Percentiles rank a stretch among this genome's conserved stretches.
Conservation (phyloP, 371 early-diverging fungal genomes). For the Mortierella sp. region DNA sequence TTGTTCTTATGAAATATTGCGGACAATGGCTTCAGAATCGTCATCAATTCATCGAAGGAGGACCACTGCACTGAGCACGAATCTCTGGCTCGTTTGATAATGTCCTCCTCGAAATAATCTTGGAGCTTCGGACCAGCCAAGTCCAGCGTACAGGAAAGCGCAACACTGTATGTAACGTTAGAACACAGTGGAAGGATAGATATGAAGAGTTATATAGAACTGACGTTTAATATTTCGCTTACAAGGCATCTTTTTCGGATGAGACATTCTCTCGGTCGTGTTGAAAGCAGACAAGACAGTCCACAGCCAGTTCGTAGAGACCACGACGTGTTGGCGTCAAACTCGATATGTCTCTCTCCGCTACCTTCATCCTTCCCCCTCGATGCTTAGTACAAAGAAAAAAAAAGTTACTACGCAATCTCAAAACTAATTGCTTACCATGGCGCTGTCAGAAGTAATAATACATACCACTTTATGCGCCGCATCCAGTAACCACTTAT, state of each 20-base stretch:
- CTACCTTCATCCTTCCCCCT: constrained; percentile 1
- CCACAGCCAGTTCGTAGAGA: constrained; percentile 4
- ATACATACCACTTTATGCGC: constrained; percentile 7
- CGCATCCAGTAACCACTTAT: constrained; percentile 8
- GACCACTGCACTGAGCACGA: constrained; percentile 6
- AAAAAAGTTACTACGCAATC: constrained; percentile 3
- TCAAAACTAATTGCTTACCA: constrained; percentile 2
- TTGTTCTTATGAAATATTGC: constrained; percentile 3
- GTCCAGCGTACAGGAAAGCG: constrained; percentile 12
- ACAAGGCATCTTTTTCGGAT: constrained; percentile 12
- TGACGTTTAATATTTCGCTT: constrained; percentile 1
- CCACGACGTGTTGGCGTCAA: constrained; percentile 5
- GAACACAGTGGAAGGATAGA: background rate
- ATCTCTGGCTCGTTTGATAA: constrained; percentile 6
- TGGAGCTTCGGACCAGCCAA: constrained; percentile 6
- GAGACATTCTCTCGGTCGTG: constrained; percentile 8
- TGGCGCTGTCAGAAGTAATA: constrained; percentile 7
- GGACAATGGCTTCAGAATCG: background rate
- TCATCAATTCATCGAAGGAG: background rate
- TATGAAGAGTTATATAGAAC: background rate
- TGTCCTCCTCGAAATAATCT: constrained; percentile 7
- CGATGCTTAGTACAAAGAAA: constrained; percentile 9
- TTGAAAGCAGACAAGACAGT: constrained; percentile 5
- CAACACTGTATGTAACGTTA: constrained; percentile 11
- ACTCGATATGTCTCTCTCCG: constrained; percentile 10